Percentiles rank a stretch among this genome's conserved stretches.
Conservation (phyloP, 176 grass and related monocot genomes). For the Bromus sterilis region DNA sequence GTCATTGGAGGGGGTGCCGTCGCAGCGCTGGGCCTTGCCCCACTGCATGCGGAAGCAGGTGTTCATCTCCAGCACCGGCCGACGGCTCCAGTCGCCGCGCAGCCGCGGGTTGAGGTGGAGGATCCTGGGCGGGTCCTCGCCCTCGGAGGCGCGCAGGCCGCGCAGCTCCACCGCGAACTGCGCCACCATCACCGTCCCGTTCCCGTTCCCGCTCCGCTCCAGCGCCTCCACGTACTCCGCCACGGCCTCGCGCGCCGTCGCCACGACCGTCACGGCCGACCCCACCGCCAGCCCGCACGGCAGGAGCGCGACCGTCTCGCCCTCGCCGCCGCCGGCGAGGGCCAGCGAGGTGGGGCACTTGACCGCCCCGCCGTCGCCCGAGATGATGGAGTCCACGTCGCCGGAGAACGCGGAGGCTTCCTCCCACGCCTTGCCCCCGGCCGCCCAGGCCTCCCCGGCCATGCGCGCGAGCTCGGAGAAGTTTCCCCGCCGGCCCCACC, state of each 20-base stretch:
- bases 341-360: slow-evolving; percentile 52
- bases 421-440: slow-evolving; percentile 58
- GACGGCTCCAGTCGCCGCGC: slow-evolving; percentile 75
- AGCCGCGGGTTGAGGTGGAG: slow-evolving; percentile 85
- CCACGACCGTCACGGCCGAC: slow-evolving; percentile 78
- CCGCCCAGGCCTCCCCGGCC: slow-evolving; percentile 63
- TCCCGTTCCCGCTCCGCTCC: slow-evolving; percentile 34
- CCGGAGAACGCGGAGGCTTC: slow-evolving; percentile 47
- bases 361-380: neutral
- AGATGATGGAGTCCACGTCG: slow-evolving; percentile 28
- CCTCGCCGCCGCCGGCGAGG: neutral
- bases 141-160: slow-evolving; percentile 51
- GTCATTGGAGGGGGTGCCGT: slow-evolving; percentile 35
- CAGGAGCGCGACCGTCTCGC: slow-evolving; percentile 36
- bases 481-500: slow-evolving; percentile 46
- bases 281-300: slow-evolving; percentile 71
- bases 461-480: slow-evolving; percentile 74
- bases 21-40: slow-evolving; percentile 85
- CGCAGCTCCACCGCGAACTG: slow-evolving; percentile 88
- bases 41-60: slow-evolving; percentile 92
- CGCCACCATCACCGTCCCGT: slow-evolving; percentile 79
- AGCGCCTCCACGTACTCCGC: slow-evolving; percentile 58
- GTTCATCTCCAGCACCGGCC: slow-evolving; percentile 79
- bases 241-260: slow-evolving; percentile 38
- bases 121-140: slow-evolving; percentile 89